phyloP scores from a whole-genome alignment of 2,329 filamentous ascomycete species.

The Xylariales sp. region DNA sequence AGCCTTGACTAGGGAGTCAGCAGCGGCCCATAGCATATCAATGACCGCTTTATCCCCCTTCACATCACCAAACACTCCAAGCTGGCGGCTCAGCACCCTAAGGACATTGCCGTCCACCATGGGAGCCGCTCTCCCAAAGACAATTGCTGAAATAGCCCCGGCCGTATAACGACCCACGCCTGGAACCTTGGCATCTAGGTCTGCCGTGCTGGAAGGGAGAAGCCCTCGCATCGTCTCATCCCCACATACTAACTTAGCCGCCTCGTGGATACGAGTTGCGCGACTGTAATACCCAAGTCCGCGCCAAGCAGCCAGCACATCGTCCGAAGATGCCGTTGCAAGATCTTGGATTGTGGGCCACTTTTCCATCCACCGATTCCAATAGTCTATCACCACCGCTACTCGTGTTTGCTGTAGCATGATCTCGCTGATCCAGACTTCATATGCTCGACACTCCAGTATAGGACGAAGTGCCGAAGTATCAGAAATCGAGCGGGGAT shows the following conservation, averaged over 20 bases:
- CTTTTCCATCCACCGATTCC: constrained; percentile 55
- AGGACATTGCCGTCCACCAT: constrained; percentile 64
- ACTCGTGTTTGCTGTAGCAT: constrained; percentile 66
- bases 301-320: constrained; percentile 55
- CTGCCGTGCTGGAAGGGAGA: constrained; percentile 41
- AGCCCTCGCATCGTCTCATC: constrained; percentile 39
- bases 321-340: constrained; percentile 46
- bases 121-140: constrained; percentile 53
- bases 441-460: constrained; percentile 54
- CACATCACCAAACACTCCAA: constrained; percentile 52
- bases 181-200: constrained; percentile 47
- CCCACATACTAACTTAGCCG: constrained; percentile 44
- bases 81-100: constrained; percentile 55
- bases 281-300: constrained; percentile 62
- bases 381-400: constrained; percentile 57
- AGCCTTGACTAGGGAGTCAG: constrained; percentile 48
- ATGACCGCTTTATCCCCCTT: constrained; percentile 50
- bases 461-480: constrained; percentile 30
- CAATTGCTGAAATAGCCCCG: constrained; percentile 58
- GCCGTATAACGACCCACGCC: constrained; percentile 61
- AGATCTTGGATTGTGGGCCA: constrained; percentile 58
- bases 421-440: constrained; percentile 64
- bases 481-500: constrained; percentile 28
- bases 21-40: constrained; percentile 55
- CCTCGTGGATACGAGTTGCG: constrained; percentile 56